phyloP scores from a whole-genome alignment of 2,329 filamentous ascomycete species.

The Aspergillus calidoustus region DNA sequence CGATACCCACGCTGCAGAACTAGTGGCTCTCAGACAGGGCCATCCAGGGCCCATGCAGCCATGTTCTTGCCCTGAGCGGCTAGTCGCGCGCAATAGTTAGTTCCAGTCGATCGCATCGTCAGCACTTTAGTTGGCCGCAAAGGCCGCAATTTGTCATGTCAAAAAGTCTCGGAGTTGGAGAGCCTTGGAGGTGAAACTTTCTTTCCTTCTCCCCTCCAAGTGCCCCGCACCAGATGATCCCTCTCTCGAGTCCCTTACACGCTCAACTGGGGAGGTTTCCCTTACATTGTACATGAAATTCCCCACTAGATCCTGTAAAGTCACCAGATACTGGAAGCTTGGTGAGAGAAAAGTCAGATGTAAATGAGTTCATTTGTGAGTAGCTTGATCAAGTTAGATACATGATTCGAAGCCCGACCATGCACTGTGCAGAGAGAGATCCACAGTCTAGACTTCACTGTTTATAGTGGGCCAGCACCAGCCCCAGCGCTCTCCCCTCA shows the following conservation, averaged over 20 bases:
- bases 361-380: neutral
- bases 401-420: neutral
- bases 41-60: constrained; percentile 3
- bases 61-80: constrained; percentile 10
- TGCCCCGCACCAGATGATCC: neutral
- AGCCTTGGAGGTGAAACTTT: neutral
- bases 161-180: neutral
- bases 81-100: neutral
- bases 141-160: neutral
- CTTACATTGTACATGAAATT: neutral
- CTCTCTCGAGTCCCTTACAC: neutral
- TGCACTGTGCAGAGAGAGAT: neutral
- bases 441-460: neutral
- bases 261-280: neutral
- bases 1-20: constrained; percentile 7
- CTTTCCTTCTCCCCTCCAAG: neutral
- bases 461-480: neutral
- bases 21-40: constrained; percentile 5
- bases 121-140: neutral
- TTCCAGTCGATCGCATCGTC: neutral
- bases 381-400: neutral
- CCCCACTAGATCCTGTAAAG: neutral
- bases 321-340: neutral
- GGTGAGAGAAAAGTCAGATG: neutral
- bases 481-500: neutral